Base-by-base conservation (phyloP, 2,329 filamentous ascomycete species). In the Aspergillus pseudoterreus region DNA sequence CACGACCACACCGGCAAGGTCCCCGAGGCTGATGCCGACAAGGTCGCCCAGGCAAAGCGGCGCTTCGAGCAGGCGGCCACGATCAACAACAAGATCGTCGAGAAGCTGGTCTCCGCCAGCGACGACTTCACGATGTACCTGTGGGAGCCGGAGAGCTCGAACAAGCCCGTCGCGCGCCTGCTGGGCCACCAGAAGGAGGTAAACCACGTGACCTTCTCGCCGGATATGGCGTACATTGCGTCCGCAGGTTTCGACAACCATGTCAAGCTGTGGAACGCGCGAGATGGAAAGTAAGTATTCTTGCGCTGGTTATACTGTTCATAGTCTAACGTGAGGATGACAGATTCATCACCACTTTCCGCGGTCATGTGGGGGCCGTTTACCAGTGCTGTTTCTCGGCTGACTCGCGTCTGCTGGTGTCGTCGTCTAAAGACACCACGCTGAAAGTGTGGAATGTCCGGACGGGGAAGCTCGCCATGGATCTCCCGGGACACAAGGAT, bases 111-210 rank as follows among this genome's bases (percentile, higher is more conserved):
- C 2, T 95, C 91, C 8, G 94, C 92, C 2, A 92, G 87, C 59
- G 94, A 97, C 66, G 94, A 99, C 70, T 95, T 92, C 70, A 96
- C 92, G 5, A 92, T 99, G 82, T 96, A 91, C 68, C 80, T 99
- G 6, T 99, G 92, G 92, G 89, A 95, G 54, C 92, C 92, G 0
- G 79, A 85, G 9, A 79, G 78, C 41, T 85, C 86, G 4, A 88
- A 79, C 6, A 96, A 97, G 69, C 92, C 92, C 0, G 77, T 97
- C 3, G 87, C 89, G n/a, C 81, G 91, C 32, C 82, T 97, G 73
- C 74, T 90, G n/a, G 94, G 94, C 2, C 94, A 99, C 65, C 90
- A 96, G 69, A 97, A 97, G 74, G 89, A 92, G 66, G 92, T 97
- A 60, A 96, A 97, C 70, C 89, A 96, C 67, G 92, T 97, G 44